Percentiles rank a stretch among this genome's conserved stretches.
These are phyloP conservation scores for Hamiltosporidium magnivora DNA, from an alignment of 371 early-diverging fungal species.

Conservation along the genomic window DNA sequence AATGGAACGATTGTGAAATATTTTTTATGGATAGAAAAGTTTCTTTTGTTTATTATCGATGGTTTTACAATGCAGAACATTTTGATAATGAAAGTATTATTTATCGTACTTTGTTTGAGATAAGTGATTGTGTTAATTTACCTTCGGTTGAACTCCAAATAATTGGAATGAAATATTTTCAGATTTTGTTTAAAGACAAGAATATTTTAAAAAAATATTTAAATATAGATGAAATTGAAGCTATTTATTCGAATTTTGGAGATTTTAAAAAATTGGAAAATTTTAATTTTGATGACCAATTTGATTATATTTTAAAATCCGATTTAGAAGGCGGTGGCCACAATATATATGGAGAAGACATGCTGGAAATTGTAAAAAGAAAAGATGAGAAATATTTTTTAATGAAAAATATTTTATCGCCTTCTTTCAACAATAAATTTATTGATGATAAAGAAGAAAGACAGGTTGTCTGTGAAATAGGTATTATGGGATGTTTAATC, in stretches of 20 bases:
- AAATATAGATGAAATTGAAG: neutral
- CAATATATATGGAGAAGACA: slow-evolving; percentile 17
- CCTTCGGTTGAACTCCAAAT: slow-evolving; percentile 31
- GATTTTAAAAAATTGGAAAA: slow-evolving; percentile 3
- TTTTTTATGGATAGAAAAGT: slow-evolving; percentile 13
- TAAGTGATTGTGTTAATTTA: slow-evolving; percentile 11
- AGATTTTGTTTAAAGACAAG: slow-evolving; percentile 12
- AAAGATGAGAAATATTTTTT: slow-evolving; percentile 1
- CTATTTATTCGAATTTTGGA: slow-evolving; percentile 10
- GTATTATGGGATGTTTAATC: slow-evolving; percentile 24
- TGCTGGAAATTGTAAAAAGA: slow-evolving; percentile 2
- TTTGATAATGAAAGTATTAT: slow-evolving; percentile 20
- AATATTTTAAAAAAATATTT: slow-evolving; percentile 14
- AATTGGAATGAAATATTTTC: slow-evolving; percentile 30
- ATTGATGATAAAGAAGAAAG: slow-evolving; percentile 4
- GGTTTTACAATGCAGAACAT: slow-evolving; percentile 41
- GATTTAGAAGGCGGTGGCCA: slow-evolving; percentile 28
- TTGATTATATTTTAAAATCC: slow-evolving; percentile 18
- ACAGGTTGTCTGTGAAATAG: slow-evolving; percentile 20
- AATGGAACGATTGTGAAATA: neutral
- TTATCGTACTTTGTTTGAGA: slow-evolving; percentile 19
- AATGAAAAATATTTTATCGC: slow-evolving; percentile 27
- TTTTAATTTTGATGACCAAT: neutral
- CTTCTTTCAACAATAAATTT: slow-evolving; percentile 4
- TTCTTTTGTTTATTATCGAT: slow-evolving; percentile 31